Base-by-base conservation (phyloP, 179 eudicot species). In the Silene noctiflora region DNA sequence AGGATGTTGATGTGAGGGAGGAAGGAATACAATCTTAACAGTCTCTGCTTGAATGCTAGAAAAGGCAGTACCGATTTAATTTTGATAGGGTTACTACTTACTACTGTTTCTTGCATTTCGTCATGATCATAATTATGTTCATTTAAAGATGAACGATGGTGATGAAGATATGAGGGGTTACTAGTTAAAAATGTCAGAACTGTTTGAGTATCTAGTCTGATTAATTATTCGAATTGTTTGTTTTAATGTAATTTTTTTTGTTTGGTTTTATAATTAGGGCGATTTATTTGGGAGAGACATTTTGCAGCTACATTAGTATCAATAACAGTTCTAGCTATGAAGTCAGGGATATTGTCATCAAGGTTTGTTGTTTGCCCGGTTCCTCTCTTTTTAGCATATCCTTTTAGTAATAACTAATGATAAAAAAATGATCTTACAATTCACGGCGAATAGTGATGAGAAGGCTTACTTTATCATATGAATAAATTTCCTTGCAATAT, bases 231-330 rank as follows among this genome's bases (percentile, higher is more conserved):
- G 53, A 39, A 22, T 25, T 63, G 55, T 21, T 39, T 35, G 71
- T 58, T 68, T 60, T 60, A 7, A 33, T 68, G 42, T 72, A 24
- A 22, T 68, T 60, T 65, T 44, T 71, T 64, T 21, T 46, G 20
- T 6, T 9, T 25, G 16, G 22, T 59, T 27, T 16, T 2, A 11
- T 20, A 19, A 4, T 25, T 24, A 93, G 98, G 87, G 97, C 99
- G 46, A 95, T 95, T 74, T 93, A 95, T 86, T 83, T 95, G 76
- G 99, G 99, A 51, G 99, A 95, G 90, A 95, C 99, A 5, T 95
- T 95, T 77, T 89, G 97, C 86, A 95, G 99, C 74, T 95, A 95
- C 75, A 85, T 95, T 44, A 95, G 99, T 73, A 90, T 95, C 77
- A 95, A 93, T 78, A 95, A 95, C 78, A 93, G 97, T 77, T 93